A percentile compares a stretch with the other conserved stretches of the same genome.
Evolutionary conservation across 306 rosid species (phyloP).

Genomic region (Sesbania bispinosa): DNA sequence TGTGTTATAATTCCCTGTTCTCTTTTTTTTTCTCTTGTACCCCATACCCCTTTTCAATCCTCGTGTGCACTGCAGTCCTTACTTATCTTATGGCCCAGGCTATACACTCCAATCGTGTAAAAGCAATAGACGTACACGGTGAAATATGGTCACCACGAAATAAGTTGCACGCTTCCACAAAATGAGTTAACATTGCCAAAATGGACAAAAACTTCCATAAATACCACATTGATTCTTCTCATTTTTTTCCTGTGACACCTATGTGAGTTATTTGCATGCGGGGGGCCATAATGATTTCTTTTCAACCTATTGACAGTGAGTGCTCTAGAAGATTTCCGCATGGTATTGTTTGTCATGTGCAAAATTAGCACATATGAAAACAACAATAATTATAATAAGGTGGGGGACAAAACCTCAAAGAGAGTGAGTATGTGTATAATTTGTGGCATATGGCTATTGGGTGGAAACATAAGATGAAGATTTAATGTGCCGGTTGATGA

Average conservation of each 20-base stretch:
- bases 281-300: not conserved
- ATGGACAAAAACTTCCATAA: not conserved
- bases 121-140: not conserved
- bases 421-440: not conserved
- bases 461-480: slow-evolving; percentile 22
- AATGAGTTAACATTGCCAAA: not conserved
- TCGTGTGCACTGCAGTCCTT: not conserved
- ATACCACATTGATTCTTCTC: not conserved
- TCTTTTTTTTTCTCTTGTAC: not conserved
- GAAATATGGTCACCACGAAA: not conserved
- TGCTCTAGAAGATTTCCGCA: not conserved
- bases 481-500: not conserved
- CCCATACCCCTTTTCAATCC: not conserved
- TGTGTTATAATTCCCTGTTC: no score
- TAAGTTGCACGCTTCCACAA: not conserved
- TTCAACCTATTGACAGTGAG: not conserved
- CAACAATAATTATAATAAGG: not conserved
- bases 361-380: not conserved
- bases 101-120: no score
- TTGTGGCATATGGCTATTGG: slow-evolving; percentile 19
- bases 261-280: not conserved
- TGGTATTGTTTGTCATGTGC: slow-evolving; percentile 10
- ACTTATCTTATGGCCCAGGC: not conserved
- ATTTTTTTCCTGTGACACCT: not conserved
- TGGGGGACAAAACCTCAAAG: not conserved